These are phyloP conservation scores for Entophlyctis luteolus DNA, from an alignment of 192 early-diverging fungal genomes.

Conservation along the genomic window DNA sequence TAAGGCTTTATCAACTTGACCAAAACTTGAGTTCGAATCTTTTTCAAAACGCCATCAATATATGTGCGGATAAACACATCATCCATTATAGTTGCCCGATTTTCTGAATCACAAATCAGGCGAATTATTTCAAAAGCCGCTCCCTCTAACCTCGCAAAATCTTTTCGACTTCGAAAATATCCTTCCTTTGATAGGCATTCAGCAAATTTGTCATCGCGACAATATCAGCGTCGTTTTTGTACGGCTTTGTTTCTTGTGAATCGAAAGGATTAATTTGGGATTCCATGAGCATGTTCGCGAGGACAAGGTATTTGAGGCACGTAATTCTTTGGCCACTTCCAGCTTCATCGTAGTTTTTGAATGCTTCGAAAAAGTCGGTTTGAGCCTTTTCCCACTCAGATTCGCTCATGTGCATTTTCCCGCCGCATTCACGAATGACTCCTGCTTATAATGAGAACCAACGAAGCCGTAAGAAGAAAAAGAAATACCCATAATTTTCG, in stretches of 20 bases:
- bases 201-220: slow-evolving; percentile 91
- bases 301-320: slow-evolving; percentile 89
- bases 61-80: slow-evolving; percentile 87
- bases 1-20: slow-evolving; percentile 84
- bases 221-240: slow-evolving; percentile 88
- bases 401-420: slow-evolving; percentile 97
- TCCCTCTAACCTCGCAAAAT: slow-evolving; percentile 58
- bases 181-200: slow-evolving; percentile 81
- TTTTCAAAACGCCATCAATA: slow-evolving; percentile 87
- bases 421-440: slow-evolving; percentile 93
- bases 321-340: slow-evolving; percentile 88
- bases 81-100: slow-evolving; percentile 72
- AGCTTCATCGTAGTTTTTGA: slow-evolving; percentile 97
- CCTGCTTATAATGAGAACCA: slow-evolving; percentile 29
- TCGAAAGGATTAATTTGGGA: slow-evolving; percentile 94
- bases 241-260: slow-evolving; percentile 95
- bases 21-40: slow-evolving; percentile 88
- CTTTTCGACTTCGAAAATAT: slow-evolving; percentile 85
- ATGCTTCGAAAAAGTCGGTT: slow-evolving; percentile 93
- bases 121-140: too few species aligned
- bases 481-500: slow-evolving; percentile 77
- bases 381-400: slow-evolving; percentile 90
- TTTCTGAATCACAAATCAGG: slow-evolving; percentile 35
- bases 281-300: slow-evolving; percentile 96
- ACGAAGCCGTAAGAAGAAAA: not conserved